Conservation (phyloP, 192 early-diverging fungal species). For the Chytriomyces sp. region DNA sequence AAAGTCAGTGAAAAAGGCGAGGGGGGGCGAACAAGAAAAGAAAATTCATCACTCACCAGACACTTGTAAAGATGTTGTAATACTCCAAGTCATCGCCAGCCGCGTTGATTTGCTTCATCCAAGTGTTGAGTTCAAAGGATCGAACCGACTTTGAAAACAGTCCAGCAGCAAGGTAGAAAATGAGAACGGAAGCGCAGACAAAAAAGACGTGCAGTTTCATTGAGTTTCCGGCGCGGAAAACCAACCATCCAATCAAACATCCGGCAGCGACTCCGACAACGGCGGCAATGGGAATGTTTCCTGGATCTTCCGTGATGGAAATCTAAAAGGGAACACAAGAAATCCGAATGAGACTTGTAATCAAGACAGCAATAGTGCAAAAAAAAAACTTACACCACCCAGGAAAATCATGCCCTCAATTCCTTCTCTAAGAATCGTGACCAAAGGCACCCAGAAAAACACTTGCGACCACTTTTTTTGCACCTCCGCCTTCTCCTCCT, state of each 20-base stretch:
- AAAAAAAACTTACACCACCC: slow-evolving; percentile 67
- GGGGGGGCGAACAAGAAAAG: too few relatives aligned
- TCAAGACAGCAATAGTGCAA: slow-evolving; percentile 48
- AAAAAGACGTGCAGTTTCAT: slow-evolving; percentile 82
- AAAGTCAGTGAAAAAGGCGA: too few relatives aligned
- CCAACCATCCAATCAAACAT: slow-evolving; percentile 62
- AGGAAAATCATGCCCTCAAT: slow-evolving; percentile 88
- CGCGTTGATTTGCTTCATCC: neutral
- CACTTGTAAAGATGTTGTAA: slow-evolving; percentile 15
- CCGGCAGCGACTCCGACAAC: slow-evolving; percentile 75
- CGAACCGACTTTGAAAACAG: slow-evolving; percentile 72
- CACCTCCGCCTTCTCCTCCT: neutral
- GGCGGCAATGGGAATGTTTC: slow-evolving; percentile 81
- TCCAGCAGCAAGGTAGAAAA: slow-evolving; percentile 82
- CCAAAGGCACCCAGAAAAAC: slow-evolving; percentile 85
- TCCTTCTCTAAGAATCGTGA: slow-evolving; percentile 86
- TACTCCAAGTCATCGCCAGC: slow-evolving; percentile 13
- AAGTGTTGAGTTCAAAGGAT: slow-evolving; percentile 70
- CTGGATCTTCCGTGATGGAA: slow-evolving; percentile 64
- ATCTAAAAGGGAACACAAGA: slow-evolving; percentile 17
- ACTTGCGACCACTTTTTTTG: slow-evolving; percentile 37
- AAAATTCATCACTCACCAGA: slow-evolving; percentile 22
- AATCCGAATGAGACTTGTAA: too few relatives aligned
- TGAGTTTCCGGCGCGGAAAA: slow-evolving; percentile 56
- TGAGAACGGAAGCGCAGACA: slow-evolving; percentile 65